phyloP scores from a whole-genome alignment of 2,329 filamentous ascomycete species.

The Dothiorella sarmentorum region DNA sequence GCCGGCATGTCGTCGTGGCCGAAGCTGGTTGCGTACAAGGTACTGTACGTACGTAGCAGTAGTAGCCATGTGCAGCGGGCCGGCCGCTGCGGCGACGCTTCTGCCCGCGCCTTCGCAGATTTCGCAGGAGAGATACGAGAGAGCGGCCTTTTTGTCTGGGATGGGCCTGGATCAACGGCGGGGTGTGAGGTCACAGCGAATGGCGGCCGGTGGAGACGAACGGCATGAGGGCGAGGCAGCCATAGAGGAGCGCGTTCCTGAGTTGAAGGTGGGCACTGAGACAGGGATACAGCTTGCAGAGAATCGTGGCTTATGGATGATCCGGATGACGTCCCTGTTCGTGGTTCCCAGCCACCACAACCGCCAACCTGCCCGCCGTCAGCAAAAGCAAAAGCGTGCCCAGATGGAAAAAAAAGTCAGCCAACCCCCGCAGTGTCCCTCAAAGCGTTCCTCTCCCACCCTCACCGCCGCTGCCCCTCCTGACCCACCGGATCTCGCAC shows the following conservation, averaged over 20 bases:
- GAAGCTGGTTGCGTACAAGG: conserved; percentile 6
- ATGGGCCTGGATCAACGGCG: background rate
- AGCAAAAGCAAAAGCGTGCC: background rate
- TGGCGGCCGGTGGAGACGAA: background rate
- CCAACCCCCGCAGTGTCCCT: background rate
- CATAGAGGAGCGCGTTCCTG: background rate
- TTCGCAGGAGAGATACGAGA: too few species aligned
- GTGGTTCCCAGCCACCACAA: conserved; percentile 3
- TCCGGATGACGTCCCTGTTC: background rate
- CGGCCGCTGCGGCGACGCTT: background rate
- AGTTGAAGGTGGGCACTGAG: background rate
- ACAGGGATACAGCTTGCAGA: background rate
- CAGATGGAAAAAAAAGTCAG: too few species aligned
- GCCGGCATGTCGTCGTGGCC: background rate
- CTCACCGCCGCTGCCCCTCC: conserved; percentile 4
- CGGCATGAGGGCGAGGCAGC: background rate
- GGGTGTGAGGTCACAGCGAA: background rate
- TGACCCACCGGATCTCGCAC: conserved; percentile 11
- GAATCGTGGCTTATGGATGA: background rate
- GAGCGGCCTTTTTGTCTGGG: background rate
- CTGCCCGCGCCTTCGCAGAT: background rate
- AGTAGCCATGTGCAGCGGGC: background rate
- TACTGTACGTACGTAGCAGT: too few species aligned
- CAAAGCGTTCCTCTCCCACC: background rate
- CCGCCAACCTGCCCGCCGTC: background rate